Evolutionary conservation across 169 alveolate genomes (phyloP).

Genomic region (Plasmodium adleri): DNA sequence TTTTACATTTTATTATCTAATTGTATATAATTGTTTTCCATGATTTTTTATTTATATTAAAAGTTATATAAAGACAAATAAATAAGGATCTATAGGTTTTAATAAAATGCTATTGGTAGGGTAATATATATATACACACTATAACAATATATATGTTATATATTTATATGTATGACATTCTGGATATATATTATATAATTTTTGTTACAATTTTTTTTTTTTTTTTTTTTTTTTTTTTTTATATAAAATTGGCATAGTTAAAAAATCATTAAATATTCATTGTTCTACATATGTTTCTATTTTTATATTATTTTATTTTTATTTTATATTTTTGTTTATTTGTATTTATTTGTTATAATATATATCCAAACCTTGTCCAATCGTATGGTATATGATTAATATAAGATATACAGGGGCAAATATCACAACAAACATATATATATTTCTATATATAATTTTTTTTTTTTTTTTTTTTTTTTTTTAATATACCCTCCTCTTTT

Average conservation of each 20-base stretch:
- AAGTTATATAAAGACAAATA: constrained; percentile 68
- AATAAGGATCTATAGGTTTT: constrained; percentile 52
- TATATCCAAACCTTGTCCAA: not conserved
- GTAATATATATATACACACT: too few species aligned
- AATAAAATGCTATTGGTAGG: constrained; percentile 13
- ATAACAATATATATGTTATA: too few species aligned
- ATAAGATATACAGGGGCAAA: too few species aligned
- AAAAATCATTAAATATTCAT: too few species aligned
- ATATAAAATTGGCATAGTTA: not conserved
- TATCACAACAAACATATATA: too few species aligned
- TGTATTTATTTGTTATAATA: not conserved
- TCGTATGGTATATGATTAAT: too few species aligned
- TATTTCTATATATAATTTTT: not conserved
- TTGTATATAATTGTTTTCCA: constrained; percentile 26
- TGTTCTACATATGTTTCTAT: not conserved
- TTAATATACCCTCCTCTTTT: constrained; percentile 3
- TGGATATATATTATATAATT: not conserved
- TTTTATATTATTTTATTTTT: constrained; percentile 11
- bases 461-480: constrained; percentile 31
- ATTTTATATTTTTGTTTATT: not conserved
- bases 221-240: constrained; percentile 1
- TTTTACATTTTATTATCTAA: not conserved
- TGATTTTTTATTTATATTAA: constrained; percentile 43
- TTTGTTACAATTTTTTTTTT: constrained; percentile 1
- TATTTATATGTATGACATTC: too few species aligned